Percentiles rank a stretch among this genome's conserved stretches.
These are phyloP conservation scores for Tuber borchii DNA, from an alignment of 495 filamentous ascomycete genomes.

Conservation along the genomic window DNA sequence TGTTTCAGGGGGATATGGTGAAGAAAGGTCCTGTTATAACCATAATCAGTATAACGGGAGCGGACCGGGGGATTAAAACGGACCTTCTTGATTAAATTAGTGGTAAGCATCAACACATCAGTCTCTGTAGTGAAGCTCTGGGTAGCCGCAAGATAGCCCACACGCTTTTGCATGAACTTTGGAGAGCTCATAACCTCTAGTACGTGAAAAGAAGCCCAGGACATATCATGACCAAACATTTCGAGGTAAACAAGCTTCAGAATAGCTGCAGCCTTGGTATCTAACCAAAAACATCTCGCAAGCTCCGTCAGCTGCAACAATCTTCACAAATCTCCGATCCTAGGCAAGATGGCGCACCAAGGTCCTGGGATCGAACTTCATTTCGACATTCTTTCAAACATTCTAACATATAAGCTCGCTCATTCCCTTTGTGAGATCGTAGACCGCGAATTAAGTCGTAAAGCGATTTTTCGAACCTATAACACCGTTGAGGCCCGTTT, in stretches of 20 bases:
- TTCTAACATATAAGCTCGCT: conserved; percentile 86
- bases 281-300: conserved; percentile 45
- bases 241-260: conserved; percentile 94
- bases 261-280: conserved; percentile 91
- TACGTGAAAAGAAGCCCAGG: conserved; percentile 96
- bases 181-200: conserved; percentile 95
- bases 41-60: conserved; percentile 11
- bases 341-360: conserved; percentile 53
- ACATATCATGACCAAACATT: conserved; percentile 99
- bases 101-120: conserved; percentile 94
- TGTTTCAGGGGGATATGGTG: conserved; percentile 64
- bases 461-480: conserved; percentile 96
- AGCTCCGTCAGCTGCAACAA: background rate
- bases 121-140: conserved; percentile 95
- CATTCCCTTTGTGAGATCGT: conserved; percentile 84
- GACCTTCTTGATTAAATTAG: conserved; percentile 94
- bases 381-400: conserved; percentile 87
- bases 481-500: background rate
- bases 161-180: conserved; percentile 89
- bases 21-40: conserved; percentile 63
- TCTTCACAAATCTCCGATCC: background rate
- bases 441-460: conserved; percentile 97
- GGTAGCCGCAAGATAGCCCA: conserved; percentile 91
- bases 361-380: conserved; percentile 83
- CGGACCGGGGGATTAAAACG: background rate